Evolutionary conservation across 2,329 filamentous ascomycete species (phyloP).

Genomic region (Pseudofabraea citricarpa): DNA sequence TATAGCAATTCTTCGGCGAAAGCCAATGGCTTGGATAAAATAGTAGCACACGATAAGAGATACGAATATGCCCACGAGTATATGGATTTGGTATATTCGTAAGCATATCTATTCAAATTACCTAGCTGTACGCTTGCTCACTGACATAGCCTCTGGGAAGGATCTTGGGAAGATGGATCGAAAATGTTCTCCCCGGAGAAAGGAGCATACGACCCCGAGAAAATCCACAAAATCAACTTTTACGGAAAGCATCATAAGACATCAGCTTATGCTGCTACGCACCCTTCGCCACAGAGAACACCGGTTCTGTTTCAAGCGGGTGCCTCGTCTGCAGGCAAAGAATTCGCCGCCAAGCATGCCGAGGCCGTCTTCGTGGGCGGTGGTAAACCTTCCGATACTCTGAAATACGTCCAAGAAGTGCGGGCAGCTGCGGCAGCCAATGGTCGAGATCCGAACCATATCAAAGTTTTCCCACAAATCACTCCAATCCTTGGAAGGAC

Average conservation of each 20-base stretch:
- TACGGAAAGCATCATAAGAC: slow-evolving; percentile 56
- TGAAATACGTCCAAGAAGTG: slow-evolving; percentile 58
- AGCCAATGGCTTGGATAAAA: slow-evolving; percentile 51
- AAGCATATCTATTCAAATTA: not conserved
- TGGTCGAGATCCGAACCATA: slow-evolving; percentile 51
- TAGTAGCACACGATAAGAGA: slow-evolving; percentile 57
- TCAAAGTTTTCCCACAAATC: slow-evolving; percentile 63
- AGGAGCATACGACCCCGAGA: slow-evolving; percentile 49
- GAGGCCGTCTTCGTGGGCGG: slow-evolving; percentile 66
- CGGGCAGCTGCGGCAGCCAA: slow-evolving; percentile 45
- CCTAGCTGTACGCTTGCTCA: not conserved
- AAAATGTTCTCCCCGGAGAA: slow-evolving; percentile 53
- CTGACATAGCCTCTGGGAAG: slow-evolving; percentile 59
- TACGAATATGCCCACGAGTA: slow-evolving; percentile 60
- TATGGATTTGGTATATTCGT: slow-evolving; percentile 25
- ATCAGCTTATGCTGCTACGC: slow-evolving; percentile 57
- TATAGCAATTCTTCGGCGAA: slow-evolving; percentile 59
- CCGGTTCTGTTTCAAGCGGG: slow-evolving; percentile 65
- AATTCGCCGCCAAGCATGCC: slow-evolving; percentile 59
- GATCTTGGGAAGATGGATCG: slow-evolving; percentile 64
- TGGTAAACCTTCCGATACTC: slow-evolving; percentile 54
- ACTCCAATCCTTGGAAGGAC: slow-evolving; percentile 63
- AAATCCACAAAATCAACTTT: slow-evolving; percentile 61
- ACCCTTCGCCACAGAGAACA: slow-evolving; percentile 61
- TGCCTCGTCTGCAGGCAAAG: slow-evolving; percentile 58